Conservation (phyloP, 139 green algal species). For the Zygnema cylindricum region DNA sequence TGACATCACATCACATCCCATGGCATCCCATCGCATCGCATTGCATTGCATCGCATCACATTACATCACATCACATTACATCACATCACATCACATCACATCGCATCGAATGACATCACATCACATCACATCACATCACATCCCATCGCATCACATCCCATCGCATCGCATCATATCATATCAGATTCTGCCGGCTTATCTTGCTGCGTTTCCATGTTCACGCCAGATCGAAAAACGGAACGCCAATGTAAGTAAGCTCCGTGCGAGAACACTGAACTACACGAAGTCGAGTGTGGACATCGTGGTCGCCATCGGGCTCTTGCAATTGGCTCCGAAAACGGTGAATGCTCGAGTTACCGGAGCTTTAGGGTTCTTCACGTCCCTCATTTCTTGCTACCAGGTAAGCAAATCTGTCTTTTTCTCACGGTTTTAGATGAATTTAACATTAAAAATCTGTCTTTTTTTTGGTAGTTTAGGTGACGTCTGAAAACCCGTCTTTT, state of each 20-base stretch:
- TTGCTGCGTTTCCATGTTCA: not conserved
- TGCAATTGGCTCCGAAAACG: slow-evolving; percentile 55
- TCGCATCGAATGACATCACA: too few species aligned
- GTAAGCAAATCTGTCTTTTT: too few species aligned
- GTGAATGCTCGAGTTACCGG: slow-evolving; percentile 51
- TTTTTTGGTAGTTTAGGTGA: too few species aligned
- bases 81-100: too few species aligned
- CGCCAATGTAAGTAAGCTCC: slow-evolving; percentile 32
- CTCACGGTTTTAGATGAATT: too few species aligned
- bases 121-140: too few species aligned
- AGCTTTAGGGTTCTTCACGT: slow-evolving; percentile 50
- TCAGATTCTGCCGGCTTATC: not conserved
- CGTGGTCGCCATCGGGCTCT: slow-evolving; percentile 44
- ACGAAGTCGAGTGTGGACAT: slow-evolving; percentile 48
- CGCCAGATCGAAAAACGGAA: slow-evolving; percentile 30
- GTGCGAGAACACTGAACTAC: slow-evolving; percentile 38
- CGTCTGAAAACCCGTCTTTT: too few species aligned
- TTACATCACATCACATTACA: too few species aligned
- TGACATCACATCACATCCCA: too few species aligned
- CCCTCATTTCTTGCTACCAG: slow-evolving; percentile 57
- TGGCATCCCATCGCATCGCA: too few species aligned
- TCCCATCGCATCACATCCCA: not conserved
- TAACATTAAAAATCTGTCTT: too few species aligned
- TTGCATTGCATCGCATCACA: too few species aligned
- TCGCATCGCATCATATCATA: not conserved